Conservation (phyloP, 1,284 basidiomycete species). For the Ceratobasidium sp. region DNA sequence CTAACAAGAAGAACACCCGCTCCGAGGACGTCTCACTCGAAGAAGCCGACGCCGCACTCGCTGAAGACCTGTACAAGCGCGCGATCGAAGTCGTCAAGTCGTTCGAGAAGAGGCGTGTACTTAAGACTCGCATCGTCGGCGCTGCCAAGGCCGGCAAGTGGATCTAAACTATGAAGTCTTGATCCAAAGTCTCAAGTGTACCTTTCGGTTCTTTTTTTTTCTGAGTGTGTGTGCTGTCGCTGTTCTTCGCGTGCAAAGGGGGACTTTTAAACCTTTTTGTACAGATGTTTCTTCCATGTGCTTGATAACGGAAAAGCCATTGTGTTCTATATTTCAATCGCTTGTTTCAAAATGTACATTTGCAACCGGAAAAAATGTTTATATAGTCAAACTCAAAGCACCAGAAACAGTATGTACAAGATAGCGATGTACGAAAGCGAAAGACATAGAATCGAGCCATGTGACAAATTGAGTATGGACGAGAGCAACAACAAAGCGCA, state of each 20-base stretch:
- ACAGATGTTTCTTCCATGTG: too few species aligned
- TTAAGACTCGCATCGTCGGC: slow-evolving; percentile 47
- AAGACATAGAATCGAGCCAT: too few species aligned
- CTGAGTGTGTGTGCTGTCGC: background rate
- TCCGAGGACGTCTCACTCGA: slow-evolving; percentile 22
- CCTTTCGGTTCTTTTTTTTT: background rate
- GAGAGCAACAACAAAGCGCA: too few species aligned
- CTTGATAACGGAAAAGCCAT: too few species aligned
- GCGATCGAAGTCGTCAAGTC: slow-evolving; percentile 25
- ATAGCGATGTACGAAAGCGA: background rate
- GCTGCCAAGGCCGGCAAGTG: slow-evolving; percentile 45
- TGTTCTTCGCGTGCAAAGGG: too few species aligned
- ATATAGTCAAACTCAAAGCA: background rate
- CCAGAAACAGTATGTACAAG: background rate
- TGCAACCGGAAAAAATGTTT: too few species aligned
- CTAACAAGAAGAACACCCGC: slow-evolving; percentile 24
- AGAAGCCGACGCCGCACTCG: slow-evolving; percentile 24
- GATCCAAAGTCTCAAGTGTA: too few species aligned
- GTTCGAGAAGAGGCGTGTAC: slow-evolving; percentile 42
- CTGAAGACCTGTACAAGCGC: slow-evolving; percentile 40
- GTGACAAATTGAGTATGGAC: too few species aligned
- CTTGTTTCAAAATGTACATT: too few species aligned
- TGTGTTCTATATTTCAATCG: too few species aligned
- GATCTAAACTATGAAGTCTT: slow-evolving; percentile 40
- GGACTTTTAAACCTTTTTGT: too few species aligned